Evolutionary conservation across 2,329 filamentous ascomycete species (phyloP).

Genomic region (Orbilia quercus): DNA sequence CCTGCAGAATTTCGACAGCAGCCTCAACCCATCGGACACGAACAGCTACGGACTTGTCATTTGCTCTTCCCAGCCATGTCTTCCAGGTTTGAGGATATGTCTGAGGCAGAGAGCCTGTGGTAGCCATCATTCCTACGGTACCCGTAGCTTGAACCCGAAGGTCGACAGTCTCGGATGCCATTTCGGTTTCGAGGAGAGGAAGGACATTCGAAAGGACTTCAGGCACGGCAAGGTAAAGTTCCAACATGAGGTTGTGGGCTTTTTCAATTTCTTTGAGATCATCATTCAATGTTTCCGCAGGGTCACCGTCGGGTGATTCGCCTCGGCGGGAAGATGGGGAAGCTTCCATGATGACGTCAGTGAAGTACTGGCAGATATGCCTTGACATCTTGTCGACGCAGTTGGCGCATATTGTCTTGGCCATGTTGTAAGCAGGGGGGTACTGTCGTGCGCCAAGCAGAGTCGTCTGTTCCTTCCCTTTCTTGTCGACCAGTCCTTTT

Average conservation of each 20-base stretch:
- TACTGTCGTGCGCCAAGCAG: slow-evolving; percentile 45
- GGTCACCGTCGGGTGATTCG: slow-evolving; percentile 63
- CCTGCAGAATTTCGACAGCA: slow-evolving; percentile 86
- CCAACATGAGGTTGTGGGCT: slow-evolving; percentile 86
- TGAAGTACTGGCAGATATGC: slow-evolving; percentile 95
- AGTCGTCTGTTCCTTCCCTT: slow-evolving; percentile 68
- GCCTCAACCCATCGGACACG: slow-evolving; percentile 87
- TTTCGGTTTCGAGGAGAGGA: slow-evolving; percentile 89
- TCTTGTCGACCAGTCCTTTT: slow-evolving; percentile 62
- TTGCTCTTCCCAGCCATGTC: slow-evolving; percentile 74
- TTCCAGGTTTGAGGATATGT: slow-evolving; percentile 60
- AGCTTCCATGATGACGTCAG: slow-evolving; percentile 92
- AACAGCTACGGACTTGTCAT: slow-evolving; percentile 85
- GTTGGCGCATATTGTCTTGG: slow-evolving; percentile 88
- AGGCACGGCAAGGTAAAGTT: slow-evolving; percentile 92
- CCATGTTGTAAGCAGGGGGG: slow-evolving; percentile 94
- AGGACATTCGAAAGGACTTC: slow-evolving; percentile 91
- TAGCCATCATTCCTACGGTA: slow-evolving; percentile 85
- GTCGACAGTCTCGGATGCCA: slow-evolving; percentile 88
- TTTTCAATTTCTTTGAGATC: slow-evolving; percentile 89
- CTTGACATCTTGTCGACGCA: slow-evolving; percentile 94
- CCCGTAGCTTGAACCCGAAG: slow-evolving; percentile 89
- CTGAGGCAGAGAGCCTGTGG: slow-evolving; percentile 57
- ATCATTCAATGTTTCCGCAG: slow-evolving; percentile 74
- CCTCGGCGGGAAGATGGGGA: slow-evolving; percentile 65